A percentile compares a stretch with the other conserved stretches of the same genome.
Evolutionary conservation across 768 basidiomycete species (phyloP).

Genomic region (Psilocybe cyanescens): DNA sequence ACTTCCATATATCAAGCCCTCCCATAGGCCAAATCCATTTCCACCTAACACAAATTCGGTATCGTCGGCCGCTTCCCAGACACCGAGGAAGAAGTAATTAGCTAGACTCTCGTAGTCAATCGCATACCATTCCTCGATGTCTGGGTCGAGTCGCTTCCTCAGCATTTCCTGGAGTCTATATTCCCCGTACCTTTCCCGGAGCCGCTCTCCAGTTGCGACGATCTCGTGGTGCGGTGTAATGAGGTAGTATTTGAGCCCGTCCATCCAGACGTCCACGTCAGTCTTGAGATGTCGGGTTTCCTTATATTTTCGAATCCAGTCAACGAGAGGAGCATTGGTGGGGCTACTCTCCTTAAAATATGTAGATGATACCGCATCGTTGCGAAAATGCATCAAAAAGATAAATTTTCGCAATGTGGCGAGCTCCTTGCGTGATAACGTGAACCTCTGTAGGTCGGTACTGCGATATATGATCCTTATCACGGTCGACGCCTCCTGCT

Average conservation of each 20-base stretch:
- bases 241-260: conserved; percentile 34
- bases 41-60: conserved; percentile 36
- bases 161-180: conserved; percentile 23
- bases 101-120: conserved; percentile 29
- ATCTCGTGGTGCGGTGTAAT: conserved; percentile 31
- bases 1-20: conserved; percentile 28
- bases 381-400: conserved; percentile 38
- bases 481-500: conserved; percentile 26
- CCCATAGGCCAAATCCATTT: conserved; percentile 36
- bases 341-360: conserved; percentile 34
- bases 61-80: conserved; percentile 37
- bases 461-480: conserved; percentile 23
- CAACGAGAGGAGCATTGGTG: conserved; percentile 19
- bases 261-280: conserved; percentile 31
- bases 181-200: conserved; percentile 24
- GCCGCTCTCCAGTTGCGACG: conserved; percentile 25
- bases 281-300: conserved; percentile 20
- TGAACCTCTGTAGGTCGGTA: conserved; percentile 4
- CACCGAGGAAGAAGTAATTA: conserved; percentile 33
- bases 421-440: conserved; percentile 30
- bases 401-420: conserved; percentile 37
- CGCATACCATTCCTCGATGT: conserved; percentile 27
- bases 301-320: conserved; percentile 29
- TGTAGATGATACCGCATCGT: conserved; percentile 17
- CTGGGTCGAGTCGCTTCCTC: conserved; percentile 24